Percentiles rank a stretch among this genome's conserved stretches.
Evolutionary conservation across 2,329 filamentous ascomycete genomes (phyloP).

Genomic region (Metarhizium guizhouense): DNA sequence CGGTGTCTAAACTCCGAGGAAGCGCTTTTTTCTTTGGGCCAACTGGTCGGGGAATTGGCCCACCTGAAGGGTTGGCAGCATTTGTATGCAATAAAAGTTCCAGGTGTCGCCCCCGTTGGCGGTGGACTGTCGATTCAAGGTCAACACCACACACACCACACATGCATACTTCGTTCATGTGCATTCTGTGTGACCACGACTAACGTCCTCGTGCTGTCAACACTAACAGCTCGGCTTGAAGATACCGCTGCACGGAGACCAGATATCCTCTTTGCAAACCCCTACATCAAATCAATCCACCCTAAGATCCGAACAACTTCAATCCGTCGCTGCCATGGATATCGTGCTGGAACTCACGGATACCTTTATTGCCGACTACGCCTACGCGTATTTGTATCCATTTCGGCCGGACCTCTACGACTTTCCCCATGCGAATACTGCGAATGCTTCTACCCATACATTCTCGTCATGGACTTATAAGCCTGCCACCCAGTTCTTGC

Average conservation of each 20-base stretch:
- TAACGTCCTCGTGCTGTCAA: background rate
- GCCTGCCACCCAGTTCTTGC: slow-evolving; percentile 63
- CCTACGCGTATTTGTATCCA: slow-evolving; percentile 68
- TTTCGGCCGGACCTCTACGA: slow-evolving; percentile 43
- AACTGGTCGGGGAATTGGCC: background rate
- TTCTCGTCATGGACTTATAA: slow-evolving; percentile 60
- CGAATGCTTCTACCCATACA: slow-evolving; percentile 45
- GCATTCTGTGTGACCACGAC: background rate
- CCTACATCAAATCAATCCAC: background rate
- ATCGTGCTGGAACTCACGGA: slow-evolving; percentile 81
- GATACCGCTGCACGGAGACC: no score
- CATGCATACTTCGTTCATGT: background rate
- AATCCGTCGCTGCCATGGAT: slow-evolving; percentile 58
- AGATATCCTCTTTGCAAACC: background rate
- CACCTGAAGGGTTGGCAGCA: background rate
- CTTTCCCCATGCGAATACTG: slow-evolving; percentile 35
- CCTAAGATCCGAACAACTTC: background rate
- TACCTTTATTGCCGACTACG: slow-evolving; percentile 69
- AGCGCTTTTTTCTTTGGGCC: background rate
- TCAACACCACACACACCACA: background rate
- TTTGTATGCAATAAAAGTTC: background rate
- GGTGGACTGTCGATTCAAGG: no score
- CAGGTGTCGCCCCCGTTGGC: background rate
- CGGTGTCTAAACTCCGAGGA: slow-evolving; percentile 2
- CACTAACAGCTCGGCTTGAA: background rate